These are phyloP conservation scores for Talaromyces islandicus DNA, from an alignment of 2,329 filamentous ascomycete species.

Conservation along the genomic window DNA sequence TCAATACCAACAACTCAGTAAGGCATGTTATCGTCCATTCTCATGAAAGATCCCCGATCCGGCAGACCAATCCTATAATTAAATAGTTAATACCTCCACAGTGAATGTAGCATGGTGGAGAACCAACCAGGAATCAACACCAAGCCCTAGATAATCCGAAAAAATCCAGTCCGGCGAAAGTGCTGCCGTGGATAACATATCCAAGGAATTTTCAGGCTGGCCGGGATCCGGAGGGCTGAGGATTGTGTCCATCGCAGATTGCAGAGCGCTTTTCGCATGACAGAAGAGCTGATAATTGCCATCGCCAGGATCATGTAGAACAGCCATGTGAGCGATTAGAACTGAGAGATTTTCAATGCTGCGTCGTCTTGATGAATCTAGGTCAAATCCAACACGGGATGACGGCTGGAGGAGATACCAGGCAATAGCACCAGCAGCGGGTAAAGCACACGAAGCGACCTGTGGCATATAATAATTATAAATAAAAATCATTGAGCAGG, in stretches of 20 bases:
- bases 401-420: conserved; percentile 9
- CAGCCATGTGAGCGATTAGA: conserved; percentile 7
- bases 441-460: conserved; percentile 10
- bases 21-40: conserved; percentile 9
- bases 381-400: conserved; percentile 1
- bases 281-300: conserved; percentile 10
- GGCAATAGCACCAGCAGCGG: conserved; percentile 6
- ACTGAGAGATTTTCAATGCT: conserved; percentile 9
- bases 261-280: conserved; percentile 6
- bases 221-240: neutral
- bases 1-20: too few species aligned
- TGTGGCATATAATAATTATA: too few species aligned
- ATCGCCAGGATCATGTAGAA: conserved; percentile 7
- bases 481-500: too few species aligned
- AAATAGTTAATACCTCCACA: too few species aligned
- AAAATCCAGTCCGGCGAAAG: conserved; percentile 7
- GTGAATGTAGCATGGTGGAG: neutral
- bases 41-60: conserved; percentile 9
- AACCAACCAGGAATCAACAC: conserved; percentile 9
- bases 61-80: conserved; percentile 11
- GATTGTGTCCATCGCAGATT: conserved; percentile 11
- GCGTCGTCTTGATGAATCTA: conserved; percentile 5
- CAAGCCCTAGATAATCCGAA: conserved; percentile 7
- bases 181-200: conserved; percentile 1
- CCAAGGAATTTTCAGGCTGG: conserved; percentile 4